Conservation (phyloP, 495 filamentous ascomycete species). For the Penicillium dipodomyicola region DNA sequence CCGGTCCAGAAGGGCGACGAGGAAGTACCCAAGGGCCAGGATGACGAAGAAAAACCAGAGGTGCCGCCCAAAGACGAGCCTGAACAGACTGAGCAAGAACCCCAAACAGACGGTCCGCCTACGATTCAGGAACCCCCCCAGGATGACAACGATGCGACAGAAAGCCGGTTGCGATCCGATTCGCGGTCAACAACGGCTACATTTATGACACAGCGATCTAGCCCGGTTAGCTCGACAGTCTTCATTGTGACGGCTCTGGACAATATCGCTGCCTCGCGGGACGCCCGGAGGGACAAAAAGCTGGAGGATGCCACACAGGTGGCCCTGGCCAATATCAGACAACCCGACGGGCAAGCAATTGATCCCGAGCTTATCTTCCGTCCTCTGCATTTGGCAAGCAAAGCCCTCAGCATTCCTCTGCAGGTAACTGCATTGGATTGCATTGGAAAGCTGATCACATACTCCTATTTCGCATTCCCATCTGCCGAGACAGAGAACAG, state of each 20-base stretch:
- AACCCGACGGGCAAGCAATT: conserved; percentile 62
- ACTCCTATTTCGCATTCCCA: conserved; percentile 90
- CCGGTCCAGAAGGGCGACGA: conserved; percentile 26
- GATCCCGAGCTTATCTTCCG: conserved; percentile 90
- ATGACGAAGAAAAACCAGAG: conserved; percentile 22
- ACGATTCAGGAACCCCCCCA: conserved; percentile 28
- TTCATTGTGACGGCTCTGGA: conserved; percentile 93
- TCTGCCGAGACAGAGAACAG: conserved; percentile 50
- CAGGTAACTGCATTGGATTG: conserved; percentile 92
- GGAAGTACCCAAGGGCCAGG: conserved; percentile 8
- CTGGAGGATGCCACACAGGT: conserved; percentile 75
- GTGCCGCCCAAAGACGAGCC: conserved; percentile 27
- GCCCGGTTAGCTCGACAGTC: conserved; percentile 83
- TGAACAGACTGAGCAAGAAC: conserved; percentile 11
- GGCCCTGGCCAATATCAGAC: conserved; percentile 79
- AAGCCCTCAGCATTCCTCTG: conserved; percentile 75
- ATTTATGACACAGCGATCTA: conserved; percentile 50
- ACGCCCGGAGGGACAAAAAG: conserved; percentile 76
- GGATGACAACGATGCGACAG: conserved; percentile 31
- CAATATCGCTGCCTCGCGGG: conserved; percentile 81
- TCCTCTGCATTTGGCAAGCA: conserved; percentile 84
- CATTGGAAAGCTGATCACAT: conserved; percentile 97
- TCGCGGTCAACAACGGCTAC: conserved; percentile 58
- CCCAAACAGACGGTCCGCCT: conserved; percentile 19
- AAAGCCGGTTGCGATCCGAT: conserved; percentile 51